These are phyloP conservation scores for Ehretia macrophylla DNA, from an alignment of 257 asterid species.

Conservation along the genomic window DNA sequence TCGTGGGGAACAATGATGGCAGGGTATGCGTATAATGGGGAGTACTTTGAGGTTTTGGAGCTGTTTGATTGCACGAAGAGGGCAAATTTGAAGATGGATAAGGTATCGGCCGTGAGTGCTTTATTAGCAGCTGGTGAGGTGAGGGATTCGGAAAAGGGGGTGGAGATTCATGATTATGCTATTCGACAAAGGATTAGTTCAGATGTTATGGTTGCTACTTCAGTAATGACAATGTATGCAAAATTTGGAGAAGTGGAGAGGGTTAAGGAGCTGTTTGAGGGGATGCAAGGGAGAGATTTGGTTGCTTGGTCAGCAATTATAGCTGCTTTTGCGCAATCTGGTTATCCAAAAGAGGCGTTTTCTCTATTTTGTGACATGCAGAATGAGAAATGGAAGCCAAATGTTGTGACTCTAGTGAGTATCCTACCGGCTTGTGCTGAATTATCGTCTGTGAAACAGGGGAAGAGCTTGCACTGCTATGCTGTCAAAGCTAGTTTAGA, in stretches of 20 bases:
- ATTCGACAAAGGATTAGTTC: constrained; percentile 25
- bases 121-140: constrained; percentile 32
- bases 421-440: constrained; percentile 39
- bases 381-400: constrained; percentile 26
- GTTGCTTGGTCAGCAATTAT: constrained; percentile 43
- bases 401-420: constrained; percentile 30
- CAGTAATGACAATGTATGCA: constrained; percentile 38
- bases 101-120: constrained; percentile 36
- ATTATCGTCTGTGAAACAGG: constrained; percentile 19
- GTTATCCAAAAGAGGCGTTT: constrained; percentile 32
- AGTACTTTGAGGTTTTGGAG: constrained; percentile 23
- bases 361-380: constrained; percentile 34
- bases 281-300: constrained; percentile 26
- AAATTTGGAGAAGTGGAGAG: constrained; percentile 33
- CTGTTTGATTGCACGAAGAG: constrained; percentile 24
- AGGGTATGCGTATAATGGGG: constrained; percentile 37
- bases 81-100: constrained; percentile 16
- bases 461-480: constrained; percentile 37
- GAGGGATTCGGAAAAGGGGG: constrained; percentile 30
- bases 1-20: constrained; percentile 50
- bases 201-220: constrained; percentile 26
- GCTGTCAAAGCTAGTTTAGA: constrained; percentile 27
- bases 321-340: constrained; percentile 45
- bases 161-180: constrained; percentile 25
- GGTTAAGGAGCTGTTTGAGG: constrained; percentile 28